A percentile compares a stretch with the other conserved stretches of the same genome.
Conservation (phyloP, 257 asterid species). For the Haberlea rhodopensis region DNA sequence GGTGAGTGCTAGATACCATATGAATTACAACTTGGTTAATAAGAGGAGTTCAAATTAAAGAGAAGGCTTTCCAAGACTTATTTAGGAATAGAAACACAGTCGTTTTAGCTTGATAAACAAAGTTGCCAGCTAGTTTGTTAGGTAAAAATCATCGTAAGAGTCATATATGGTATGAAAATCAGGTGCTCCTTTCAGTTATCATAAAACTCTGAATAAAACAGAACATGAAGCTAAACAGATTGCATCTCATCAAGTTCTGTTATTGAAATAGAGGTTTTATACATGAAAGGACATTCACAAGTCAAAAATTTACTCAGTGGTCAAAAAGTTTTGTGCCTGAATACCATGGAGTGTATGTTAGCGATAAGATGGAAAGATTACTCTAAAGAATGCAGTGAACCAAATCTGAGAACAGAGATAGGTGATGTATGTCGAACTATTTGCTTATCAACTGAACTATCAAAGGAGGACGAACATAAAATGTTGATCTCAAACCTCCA, state of each 20-base stretch:
- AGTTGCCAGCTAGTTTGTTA: slow-evolving; percentile 9
- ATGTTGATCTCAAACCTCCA: slow-evolving; percentile 61
- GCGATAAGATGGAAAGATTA: slow-evolving; percentile 10
- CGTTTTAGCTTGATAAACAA: slow-evolving; percentile 16
- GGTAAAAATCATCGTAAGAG: slow-evolving; percentile 10
- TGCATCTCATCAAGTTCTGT: slow-evolving; percentile 6
- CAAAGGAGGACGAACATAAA: background rate
- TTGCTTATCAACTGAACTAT: slow-evolving; percentile 15
- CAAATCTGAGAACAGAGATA: slow-evolving; percentile 18
- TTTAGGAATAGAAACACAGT: background rate
- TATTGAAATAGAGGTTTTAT: slow-evolving; percentile 9
- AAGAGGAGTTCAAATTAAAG: slow-evolving; percentile 4
- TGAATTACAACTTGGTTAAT: slow-evolving; percentile 7
- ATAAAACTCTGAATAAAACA: slow-evolving; percentile 14
- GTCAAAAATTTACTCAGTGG: slow-evolving; percentile 5
- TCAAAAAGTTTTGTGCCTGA: slow-evolving; percentile 13
- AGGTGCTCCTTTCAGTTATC: slow-evolving; percentile 15
- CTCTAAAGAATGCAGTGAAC: slow-evolving; percentile 14
- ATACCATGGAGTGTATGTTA: slow-evolving; percentile 9
- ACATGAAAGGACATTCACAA: slow-evolving; percentile 1
- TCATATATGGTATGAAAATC: slow-evolving; percentile 10
- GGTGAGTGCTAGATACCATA: slow-evolving; percentile 14
- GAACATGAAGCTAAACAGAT: background rate
- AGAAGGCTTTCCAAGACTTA: slow-evolving; percentile 17
- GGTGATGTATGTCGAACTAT: slow-evolving; percentile 22